Conservation (phyloP, 2,329 filamentous ascomycete species). For the Stemphylium beticola region DNA sequence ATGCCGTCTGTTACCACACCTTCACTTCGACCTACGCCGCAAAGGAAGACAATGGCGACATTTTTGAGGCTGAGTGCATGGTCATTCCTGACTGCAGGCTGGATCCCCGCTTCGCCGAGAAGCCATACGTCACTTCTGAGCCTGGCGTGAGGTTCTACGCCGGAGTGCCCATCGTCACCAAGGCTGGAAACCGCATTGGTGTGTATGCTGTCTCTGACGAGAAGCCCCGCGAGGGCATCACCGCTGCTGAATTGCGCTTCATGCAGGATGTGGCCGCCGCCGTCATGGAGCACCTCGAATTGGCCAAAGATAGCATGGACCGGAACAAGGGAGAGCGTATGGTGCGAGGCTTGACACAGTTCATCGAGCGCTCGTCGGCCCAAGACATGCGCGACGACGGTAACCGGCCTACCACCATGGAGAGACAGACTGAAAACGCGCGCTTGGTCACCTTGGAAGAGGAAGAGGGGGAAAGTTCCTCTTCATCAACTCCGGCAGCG, state of each 20-base stretch:
- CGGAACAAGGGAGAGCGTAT: conserved; percentile 38
- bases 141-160: conserved; percentile 43
- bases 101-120: conserved; percentile 32
- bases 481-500: conserved; percentile 6
- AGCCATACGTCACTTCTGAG: conserved; percentile 34
- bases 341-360: conserved; percentile 44
- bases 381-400: conserved; percentile 27
- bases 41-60: conserved; percentile 27
- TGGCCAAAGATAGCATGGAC: conserved; percentile 36
- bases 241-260: conserved; percentile 34
- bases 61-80: conserved; percentile 26
- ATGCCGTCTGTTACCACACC: conserved; percentile 40
- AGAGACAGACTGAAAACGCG: conserved; percentile 44
- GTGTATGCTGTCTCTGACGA: conserved; percentile 43
- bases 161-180: conserved; percentile 40
- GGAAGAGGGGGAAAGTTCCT: conserved; percentile 24
- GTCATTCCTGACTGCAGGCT: conserved; percentile 35
- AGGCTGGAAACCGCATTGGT: conserved; percentile 39
- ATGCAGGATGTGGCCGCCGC: conserved; percentile 41
- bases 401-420: conserved; percentile 34
- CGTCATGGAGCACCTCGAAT: conserved; percentile 42
- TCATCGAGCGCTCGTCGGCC: conserved; percentile 40
- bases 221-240: conserved; percentile 30
- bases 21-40: conserved; percentile 34
- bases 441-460: conserved; percentile 37